These are phyloP conservation scores for Rhizopogon parksii DNA, from an alignment of 1,284 basidiomycete species.

Conservation along the genomic window DNA sequence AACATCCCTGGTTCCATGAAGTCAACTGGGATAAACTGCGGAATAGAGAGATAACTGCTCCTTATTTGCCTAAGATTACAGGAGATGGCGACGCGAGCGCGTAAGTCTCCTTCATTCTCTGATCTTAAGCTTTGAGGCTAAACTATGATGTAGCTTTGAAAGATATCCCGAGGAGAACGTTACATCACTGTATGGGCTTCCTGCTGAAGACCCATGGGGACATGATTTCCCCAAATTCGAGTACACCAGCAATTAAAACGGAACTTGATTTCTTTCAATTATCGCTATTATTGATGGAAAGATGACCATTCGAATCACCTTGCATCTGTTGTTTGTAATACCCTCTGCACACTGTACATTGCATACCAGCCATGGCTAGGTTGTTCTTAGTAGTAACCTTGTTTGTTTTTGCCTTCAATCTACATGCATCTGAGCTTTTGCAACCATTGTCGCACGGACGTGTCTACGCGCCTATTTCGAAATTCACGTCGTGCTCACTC, in stretches of 20 bases:
- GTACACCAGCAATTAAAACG: slow-evolving; percentile 34
- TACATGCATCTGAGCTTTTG: neutral
- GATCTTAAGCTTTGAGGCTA: neutral
- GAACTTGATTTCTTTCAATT: slow-evolving; percentile 8
- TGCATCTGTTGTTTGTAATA: slow-evolving; percentile 7
- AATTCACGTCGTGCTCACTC: neutral
- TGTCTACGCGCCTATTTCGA: neutral
- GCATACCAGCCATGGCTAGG: neutral
- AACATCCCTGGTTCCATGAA: slow-evolving; percentile 94
- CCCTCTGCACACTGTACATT: slow-evolving; percentile 4
- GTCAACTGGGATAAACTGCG: slow-evolving; percentile 90
- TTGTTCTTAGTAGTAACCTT: neutral
- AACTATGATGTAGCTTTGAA: slow-evolving; percentile 53
- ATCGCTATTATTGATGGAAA: slow-evolving; percentile 6
- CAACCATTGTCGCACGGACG: neutral
- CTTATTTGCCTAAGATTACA: slow-evolving; percentile 83
- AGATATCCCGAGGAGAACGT: slow-evolving; percentile 69
- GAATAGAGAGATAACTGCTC: slow-evolving; percentile 88
- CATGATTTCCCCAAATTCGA: slow-evolving; percentile 62
- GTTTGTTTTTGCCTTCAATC: neutral
- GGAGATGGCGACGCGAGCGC: slow-evolving; percentile 89
- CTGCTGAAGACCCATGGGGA: slow-evolving; percentile 50
- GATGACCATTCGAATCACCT: slow-evolving; percentile 4
- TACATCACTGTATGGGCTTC: slow-evolving; percentile 49
- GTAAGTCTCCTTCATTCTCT: slow-evolving; percentile 42